phyloP scores from a whole-genome alignment of 768 basidiomycete genomes.

The Gelatoporia subvermispora region DNA sequence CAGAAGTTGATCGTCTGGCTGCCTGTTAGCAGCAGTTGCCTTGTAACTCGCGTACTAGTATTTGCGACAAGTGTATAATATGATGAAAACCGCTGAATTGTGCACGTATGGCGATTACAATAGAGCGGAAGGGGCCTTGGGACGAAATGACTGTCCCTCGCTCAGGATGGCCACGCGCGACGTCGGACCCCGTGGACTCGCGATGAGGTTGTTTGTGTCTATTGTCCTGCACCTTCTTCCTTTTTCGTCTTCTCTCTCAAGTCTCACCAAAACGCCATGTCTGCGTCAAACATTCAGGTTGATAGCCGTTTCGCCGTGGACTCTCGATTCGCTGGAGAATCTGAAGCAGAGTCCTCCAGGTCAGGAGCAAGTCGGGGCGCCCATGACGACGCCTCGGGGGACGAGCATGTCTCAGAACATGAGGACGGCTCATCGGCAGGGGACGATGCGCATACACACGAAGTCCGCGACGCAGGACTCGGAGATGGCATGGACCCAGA shows the following conservation, averaged over 20 bases:
- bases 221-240: conserved; percentile 7
- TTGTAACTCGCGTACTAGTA: no score
- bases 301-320: conserved; percentile 17
- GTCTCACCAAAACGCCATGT: background rate
- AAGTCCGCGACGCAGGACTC: conserved; percentile 28
- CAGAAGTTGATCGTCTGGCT: no score
- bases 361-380: conserved; percentile 1
- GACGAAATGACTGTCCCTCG: no score
- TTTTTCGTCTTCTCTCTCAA: background rate
- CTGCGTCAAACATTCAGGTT: conserved; percentile 3
- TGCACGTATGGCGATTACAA: no score
- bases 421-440: conserved; percentile 2
- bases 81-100: no score
- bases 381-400: background rate
- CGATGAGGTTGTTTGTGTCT: conserved; percentile 5
- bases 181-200: no score
- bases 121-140: no score
- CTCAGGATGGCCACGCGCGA: no score
- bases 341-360: conserved; percentile 16
- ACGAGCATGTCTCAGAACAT: background rate
- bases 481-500: conserved; percentile 52
- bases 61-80: no score
- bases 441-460: conserved; percentile 16
- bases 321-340: conserved; percentile 18
- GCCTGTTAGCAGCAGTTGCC: no score